phyloP scores from a whole-genome alignment of 2,329 filamentous ascomycete genomes.

The Amylocarpus encephaloides region DNA sequence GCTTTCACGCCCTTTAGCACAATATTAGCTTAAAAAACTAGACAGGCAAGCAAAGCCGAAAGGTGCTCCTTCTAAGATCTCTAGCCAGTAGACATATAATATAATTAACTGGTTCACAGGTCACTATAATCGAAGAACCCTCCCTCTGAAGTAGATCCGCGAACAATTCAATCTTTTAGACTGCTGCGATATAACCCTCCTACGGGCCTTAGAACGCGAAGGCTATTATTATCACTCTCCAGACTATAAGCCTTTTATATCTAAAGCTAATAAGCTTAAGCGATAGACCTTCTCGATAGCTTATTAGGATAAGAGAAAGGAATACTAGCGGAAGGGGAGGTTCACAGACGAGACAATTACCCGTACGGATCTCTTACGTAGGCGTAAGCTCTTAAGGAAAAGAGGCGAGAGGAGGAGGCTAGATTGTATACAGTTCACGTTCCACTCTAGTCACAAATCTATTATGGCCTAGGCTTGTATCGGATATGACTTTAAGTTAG shows the following conservation, averaged over 20 bases:
- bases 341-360: no score
- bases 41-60: not conserved
- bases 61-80: not conserved
- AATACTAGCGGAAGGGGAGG: no score
- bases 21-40: not conserved
- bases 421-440: conserved; percentile 15
- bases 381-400: no score
- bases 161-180: conserved; percentile 1
- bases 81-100: not conserved
- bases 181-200: conserved; percentile 3
- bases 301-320: no score
- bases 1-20: not conserved
- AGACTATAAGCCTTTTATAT: conserved; percentile 9
- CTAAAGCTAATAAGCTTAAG: no score
- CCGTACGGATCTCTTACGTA: no score
- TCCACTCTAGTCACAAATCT: no score
- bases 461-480: no score
- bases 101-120: not conserved
- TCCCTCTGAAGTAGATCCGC: conserved; percentile 1
- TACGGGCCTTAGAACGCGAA: conserved; percentile 7
- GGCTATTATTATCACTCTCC: conserved; percentile 11
- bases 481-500: no score
- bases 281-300: no score
- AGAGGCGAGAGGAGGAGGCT: conserved; percentile 7
- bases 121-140: not conserved